Base-by-base conservation (phyloP, 805 yeast species). In the Ogataea neopini region DNA sequence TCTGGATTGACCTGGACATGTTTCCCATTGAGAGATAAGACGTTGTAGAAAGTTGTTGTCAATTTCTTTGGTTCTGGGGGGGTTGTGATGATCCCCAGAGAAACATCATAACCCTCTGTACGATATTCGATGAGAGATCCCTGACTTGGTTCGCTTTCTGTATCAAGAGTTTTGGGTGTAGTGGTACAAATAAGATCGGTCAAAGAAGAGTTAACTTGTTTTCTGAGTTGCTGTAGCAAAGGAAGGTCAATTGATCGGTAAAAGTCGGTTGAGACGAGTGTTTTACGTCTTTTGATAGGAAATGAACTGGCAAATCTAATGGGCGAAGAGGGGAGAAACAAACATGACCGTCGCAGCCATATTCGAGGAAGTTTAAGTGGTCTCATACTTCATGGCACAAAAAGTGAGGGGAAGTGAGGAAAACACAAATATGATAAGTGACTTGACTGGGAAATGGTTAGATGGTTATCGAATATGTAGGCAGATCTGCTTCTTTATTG, bases 91-190 rank as follows among this genome's bases (percentile, higher is more conserved):
- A 51, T 28, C 3, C 51, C 54, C 3, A 44, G 22, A 10, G 35
- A 22, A 13, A 43, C 44, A 3, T 33, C 25, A 18, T 25, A n/a
- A 15, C 37, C 39, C 7, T 25, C 32, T 2, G 45, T 32, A 17
- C 38, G 46, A 39, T 25, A 51, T 23, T 51, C 54, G 15, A 51
- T 35, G 26, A 51, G 37, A 11, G 54, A 51, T 3, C 54, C 54
- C 28, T 26, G 34, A 30, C 34, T 14, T 8, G 34, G 17, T n/a
- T 6, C 17, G 7, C 18, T 30, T 2, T 20, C 19, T 2, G 35
- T 30, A 14, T 30, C 38, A 2, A 40, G 14, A 18, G 8, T 25
- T 18, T 26, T n/a, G 10, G 28, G 3, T 17, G 33, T 15, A 2
- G 19, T 28, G 11, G 14, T 2, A 11, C 22, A 18, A 26, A 28